Base-by-base conservation (phyloP, 495 filamentous ascomycete species). In the Melanomma pulvis-pyrius region DNA sequence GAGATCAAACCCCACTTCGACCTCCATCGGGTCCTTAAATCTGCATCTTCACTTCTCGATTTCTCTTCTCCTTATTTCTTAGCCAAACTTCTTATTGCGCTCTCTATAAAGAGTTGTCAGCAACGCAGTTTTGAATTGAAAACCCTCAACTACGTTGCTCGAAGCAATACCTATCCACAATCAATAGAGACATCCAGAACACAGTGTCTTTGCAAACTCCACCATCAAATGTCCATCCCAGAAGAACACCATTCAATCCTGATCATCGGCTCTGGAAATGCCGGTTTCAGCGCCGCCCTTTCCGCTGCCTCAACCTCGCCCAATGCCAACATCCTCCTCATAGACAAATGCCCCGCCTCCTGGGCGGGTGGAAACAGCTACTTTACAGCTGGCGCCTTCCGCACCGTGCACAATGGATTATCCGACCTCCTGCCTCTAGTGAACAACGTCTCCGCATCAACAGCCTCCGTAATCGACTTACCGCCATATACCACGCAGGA, bases 291-390 rank as follows among this genome's bases (percentile, higher is more conserved):
- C 13, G 80, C 85, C 12, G 84, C 83, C 28, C 67, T 79, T 7
- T 79, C 82, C 1, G 83, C 84, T 11, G 73, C 72, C 2, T 73
- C 83, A 62, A 34, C 65, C 56, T 75, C 76, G 28, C 75, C 76
- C 12, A 48, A 54, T 11, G 12, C 30, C 30, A 36, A 68, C 1
- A 77, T 84, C 17, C 57, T 83, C 15, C 71, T 87, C 6, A 77
- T 86, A 41, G 84, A 86, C 62, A 84, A 83, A 73, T 79, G 77
- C 49, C 83, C 83, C 5, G 53, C 75, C 32, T 63, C 76, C 2
- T 84, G 82, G 79, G 82, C 82, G 0, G 84, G 84, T 11, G 84
- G 85, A 3, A 87, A 88, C 63, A 77, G 75, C 12, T 84, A 80
- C 58, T 87, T 85, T 74, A 87, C 84, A 4, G 84, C 84, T 0